Conservation (phyloP, 371 early-diverging fungal genomes). For the Mucor sp. region DNA sequence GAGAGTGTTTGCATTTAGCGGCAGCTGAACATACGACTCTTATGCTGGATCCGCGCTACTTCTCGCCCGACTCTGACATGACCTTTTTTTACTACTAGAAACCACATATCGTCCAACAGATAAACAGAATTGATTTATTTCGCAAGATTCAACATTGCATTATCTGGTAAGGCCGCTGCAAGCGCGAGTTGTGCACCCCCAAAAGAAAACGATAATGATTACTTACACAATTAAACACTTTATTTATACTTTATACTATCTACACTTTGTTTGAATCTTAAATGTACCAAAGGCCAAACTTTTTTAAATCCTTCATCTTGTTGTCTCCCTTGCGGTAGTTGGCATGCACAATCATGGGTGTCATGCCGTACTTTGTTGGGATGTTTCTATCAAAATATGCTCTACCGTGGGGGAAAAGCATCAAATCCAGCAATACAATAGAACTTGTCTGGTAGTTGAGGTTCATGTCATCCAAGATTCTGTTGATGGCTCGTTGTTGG, state of each 20-base stretch:
- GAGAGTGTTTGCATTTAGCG: too few species aligned
- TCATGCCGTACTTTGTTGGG: constrained; percentile 38
- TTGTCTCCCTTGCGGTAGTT: constrained; percentile 55
- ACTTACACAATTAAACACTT: neutral
- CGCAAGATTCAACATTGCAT: too few species aligned
- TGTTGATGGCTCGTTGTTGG: constrained; percentile 55
- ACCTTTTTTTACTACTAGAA: too few species aligned
- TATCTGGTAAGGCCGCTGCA: too few species aligned
- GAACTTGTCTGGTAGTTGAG: constrained; percentile 44
- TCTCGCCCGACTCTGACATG: too few species aligned
- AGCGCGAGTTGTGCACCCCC: too few species aligned
- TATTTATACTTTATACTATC: neutral
- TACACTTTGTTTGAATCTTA: constrained; percentile 6
- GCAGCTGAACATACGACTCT: too few species aligned
- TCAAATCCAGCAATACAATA: constrained; percentile 40
- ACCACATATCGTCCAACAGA: too few species aligned
- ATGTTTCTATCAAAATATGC: constrained; percentile 43
- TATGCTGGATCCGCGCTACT: too few species aligned
- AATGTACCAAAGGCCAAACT: constrained; percentile 49
- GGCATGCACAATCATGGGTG: constrained; percentile 53
- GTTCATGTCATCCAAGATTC: constrained; percentile 43
- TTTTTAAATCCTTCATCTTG: constrained; percentile 50
- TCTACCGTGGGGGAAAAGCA: constrained; percentile 51
- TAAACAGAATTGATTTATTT: too few species aligned
- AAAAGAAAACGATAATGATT: too few species aligned